These are phyloP conservation scores for Camelina hispida DNA, from an alignment of 345 rosid genomes.

Conservation along the genomic window DNA sequence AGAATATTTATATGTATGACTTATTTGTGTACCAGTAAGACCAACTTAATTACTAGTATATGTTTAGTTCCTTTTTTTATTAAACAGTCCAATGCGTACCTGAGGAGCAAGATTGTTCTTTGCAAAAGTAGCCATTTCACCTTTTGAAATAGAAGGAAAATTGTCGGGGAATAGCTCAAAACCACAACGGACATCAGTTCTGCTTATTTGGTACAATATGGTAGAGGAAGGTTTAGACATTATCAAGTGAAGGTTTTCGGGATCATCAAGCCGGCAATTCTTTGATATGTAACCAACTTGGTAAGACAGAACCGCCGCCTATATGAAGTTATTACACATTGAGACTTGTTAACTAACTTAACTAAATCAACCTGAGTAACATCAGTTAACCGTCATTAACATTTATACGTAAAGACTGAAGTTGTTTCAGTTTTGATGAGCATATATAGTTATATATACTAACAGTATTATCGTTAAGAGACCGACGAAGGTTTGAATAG, in stretches of 20 bases:
- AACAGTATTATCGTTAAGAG: conserved; percentile 54
- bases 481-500: conserved; percentile 55
- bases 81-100: conserved; percentile 29
- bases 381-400: neutral
- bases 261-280: conserved; percentile 52
- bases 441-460: neutral
- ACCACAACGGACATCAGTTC: conserved; percentile 55
- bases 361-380: neutral
- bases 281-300: conserved; percentile 52
- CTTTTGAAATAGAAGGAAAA: conserved; percentile 52
- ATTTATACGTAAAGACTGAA: neutral
- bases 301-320: conserved; percentile 56
- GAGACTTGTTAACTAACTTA: neutral
- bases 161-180: conserved; percentile 52
- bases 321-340: conserved; percentile 17
- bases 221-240: conserved; percentile 51
- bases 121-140: conserved; percentile 49
- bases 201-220: conserved; percentile 57
- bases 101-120: conserved; percentile 52
- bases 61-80: neutral
- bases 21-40: neutral
- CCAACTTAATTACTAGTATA: neutral
- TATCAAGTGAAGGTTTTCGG: conserved; percentile 49
- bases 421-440: neutral
- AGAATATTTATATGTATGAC: neutral